Base-by-base conservation (phyloP, 2,329 filamentous ascomycete species). In the Thermomyces lanuginosus region DNA sequence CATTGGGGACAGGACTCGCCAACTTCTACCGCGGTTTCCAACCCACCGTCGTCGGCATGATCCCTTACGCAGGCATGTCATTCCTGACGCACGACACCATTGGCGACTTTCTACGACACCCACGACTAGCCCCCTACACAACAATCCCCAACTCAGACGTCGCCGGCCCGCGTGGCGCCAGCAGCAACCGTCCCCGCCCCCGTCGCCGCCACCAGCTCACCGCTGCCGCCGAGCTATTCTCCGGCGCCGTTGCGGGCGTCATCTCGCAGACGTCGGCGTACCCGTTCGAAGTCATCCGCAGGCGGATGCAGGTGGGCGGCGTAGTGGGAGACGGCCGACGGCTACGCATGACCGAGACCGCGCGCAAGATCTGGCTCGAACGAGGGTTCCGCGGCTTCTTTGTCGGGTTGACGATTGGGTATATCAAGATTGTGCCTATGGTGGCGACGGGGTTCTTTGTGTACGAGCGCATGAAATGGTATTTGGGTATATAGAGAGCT, bases 21-120 rank as follows among this genome's bases (percentile, higher is more conserved):
- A 98, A 98, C 53, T 98, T 98, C 51, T 98, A 93, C 55, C 73
- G 89, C 25, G 89, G 89, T 26, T 98, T 98, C 51, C 71, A 73
- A 0, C 80, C 86, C 0, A 95, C 89, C 0, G 55, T 98, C 4
- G 63, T 91, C 33, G 89, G 89, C 41, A 98, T 98, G 86, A 61
- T 98, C 1, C 89, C 89, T 0, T 98, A 98, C 46, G 89, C 89
- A 1, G 89, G 89, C 42, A 76, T 91, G 45, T 92, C 83, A 1
- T 98, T 98, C 56, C 66, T 98, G 21, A 92, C 82, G 0, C 89
- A 98, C 56, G 89, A 98, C 51, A 82, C 80, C 4, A 71, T 77
- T 21, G 80, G 81, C 34, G 89, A 98, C 51, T 45, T 89, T 24
- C 66, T 98, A 41, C 80, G 84, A 10, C 64, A 67, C 30, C 73